phyloP scores from a whole-genome alignment of 2,329 filamentous ascomycete genomes.

The Verticillium zaregamsianum region DNA sequence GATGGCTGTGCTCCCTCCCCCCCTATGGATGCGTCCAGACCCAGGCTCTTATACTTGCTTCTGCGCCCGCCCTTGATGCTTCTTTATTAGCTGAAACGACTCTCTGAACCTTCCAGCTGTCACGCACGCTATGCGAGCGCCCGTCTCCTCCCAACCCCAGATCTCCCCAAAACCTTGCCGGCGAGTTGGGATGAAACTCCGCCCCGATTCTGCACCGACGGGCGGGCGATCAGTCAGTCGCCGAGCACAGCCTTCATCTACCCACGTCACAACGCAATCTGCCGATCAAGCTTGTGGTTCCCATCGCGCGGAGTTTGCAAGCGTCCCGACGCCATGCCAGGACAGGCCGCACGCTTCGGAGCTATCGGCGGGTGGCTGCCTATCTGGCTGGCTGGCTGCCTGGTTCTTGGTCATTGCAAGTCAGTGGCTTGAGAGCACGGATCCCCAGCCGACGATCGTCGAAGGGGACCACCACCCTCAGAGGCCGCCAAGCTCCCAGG shows the following conservation, averaged over 20 bases:
- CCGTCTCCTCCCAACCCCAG: background rate
- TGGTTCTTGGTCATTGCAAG: background rate
- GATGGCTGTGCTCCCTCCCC: background rate
- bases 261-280: background rate
- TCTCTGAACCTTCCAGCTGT: background rate
- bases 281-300: background rate
- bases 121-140: background rate
- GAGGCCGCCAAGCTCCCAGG: background rate
- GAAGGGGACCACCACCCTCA: background rate
- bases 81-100: background rate
- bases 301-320: background rate
- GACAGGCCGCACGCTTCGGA: background rate
- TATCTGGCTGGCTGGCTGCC: background rate
- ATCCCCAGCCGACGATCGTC: background rate
- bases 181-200: background rate
- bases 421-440: background rate
- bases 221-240: background rate
- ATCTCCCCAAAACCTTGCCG: background rate
- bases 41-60: background rate
- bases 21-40: background rate
- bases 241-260: background rate
- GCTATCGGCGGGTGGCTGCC: too few relatives aligned
- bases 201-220: background rate
- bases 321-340: background rate
- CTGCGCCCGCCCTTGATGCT: background rate